Percentiles rank a stretch among this genome's conserved stretches.
These are phyloP conservation scores for Cryphonectria nitschkei DNA, from an alignment of 2,329 filamentous ascomycete genomes.

Conservation along the genomic window DNA sequence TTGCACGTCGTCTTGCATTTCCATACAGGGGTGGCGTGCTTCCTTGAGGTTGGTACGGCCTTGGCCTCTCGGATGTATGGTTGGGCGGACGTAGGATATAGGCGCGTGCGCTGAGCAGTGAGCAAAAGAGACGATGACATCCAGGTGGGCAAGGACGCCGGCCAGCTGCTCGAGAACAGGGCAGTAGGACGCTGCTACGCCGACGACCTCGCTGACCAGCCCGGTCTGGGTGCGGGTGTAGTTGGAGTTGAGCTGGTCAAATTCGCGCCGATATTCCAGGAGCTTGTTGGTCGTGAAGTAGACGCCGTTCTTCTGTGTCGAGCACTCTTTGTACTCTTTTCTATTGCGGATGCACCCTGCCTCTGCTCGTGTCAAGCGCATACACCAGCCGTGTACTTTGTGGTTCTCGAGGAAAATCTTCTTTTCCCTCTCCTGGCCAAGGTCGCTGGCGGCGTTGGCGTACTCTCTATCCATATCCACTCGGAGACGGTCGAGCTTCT, in stretches of 20 bases:
- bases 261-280: slow-evolving; percentile 81
- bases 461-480: slow-evolving; percentile 86
- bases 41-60: slow-evolving; percentile 90
- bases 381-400: slow-evolving; percentile 94
- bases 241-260: slow-evolving; percentile 90
- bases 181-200: slow-evolving; percentile 91
- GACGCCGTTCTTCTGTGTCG: slow-evolving; percentile 97
- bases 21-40: slow-evolving; percentile 94
- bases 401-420: slow-evolving; percentile 98
- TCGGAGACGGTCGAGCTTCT: slow-evolving; percentile 84
- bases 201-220: slow-evolving; percentile 88
- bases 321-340: slow-evolving; percentile 87
- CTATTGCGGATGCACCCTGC: slow-evolving; percentile 93
- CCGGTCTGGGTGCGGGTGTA: slow-evolving; percentile 95
- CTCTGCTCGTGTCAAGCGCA: slow-evolving; percentile 89
- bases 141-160: slow-evolving; percentile 85
- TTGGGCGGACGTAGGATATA: slow-evolving; percentile 87
- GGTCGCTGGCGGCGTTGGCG: slow-evolving; percentile 72
- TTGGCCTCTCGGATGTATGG: slow-evolving; percentile 83
- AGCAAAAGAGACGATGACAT: slow-evolving; percentile 92
- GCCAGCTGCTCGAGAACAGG: slow-evolving; percentile 90
- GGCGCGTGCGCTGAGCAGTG: slow-evolving; percentile 94
- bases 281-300: slow-evolving; percentile 92
- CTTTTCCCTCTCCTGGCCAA: slow-evolving; percentile 93
- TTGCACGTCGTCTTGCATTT: slow-evolving; percentile 97